Base-by-base conservation (phyloP, 345 rosid genomes). In the Melaleuca alternifolia region DNA sequence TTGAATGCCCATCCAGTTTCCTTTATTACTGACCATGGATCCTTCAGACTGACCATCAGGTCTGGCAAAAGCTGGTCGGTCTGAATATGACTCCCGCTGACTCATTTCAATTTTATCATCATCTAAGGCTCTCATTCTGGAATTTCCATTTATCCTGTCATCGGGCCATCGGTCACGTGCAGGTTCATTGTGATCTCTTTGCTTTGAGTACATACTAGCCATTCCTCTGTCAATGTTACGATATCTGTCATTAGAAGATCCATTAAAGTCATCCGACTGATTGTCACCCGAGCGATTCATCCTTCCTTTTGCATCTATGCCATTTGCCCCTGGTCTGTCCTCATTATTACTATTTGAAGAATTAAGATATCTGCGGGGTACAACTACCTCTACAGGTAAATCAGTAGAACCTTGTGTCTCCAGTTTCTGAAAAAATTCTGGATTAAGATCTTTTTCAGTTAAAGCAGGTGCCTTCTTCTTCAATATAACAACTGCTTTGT, bases 341-440 rank as follows among this genome's bases (percentile, higher is more conserved):
- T 89, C 95, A 86, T 91, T 90, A 84, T 91, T 95, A 61, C 91
- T 87, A 87, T 91, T 92, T 50, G 98, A 92, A 82, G 94, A 92
- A 86, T 91, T 93, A 83, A 81, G 91, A 90, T 89, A 91, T 88
- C 95, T 91, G 85, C 93, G 98, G 89, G 99, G 94, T 87, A 98
- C 96, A 85, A 94, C 95, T 82, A 98, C 98, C 91, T 98, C 99
- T 82, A 98, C 99, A 12, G 95, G 97, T 90, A 95, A 90, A 89
- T 95, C 98, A 87, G 83, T 97, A 62, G 96, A 94, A 61, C 93
- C 93, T 88, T 98, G 92, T 54, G 91, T 90, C 89, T 95, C 95
- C 86, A 98, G 95, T 90, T 94, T 98, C 91, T 95, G 98, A 91
- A 98, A 98, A 90, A 98, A 98, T 89, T 96, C 99, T 77, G 96